phyloP scores from a whole-genome alignment of 2,329 filamentous ascomycete species.

The Fusarium agapanthi region DNA sequence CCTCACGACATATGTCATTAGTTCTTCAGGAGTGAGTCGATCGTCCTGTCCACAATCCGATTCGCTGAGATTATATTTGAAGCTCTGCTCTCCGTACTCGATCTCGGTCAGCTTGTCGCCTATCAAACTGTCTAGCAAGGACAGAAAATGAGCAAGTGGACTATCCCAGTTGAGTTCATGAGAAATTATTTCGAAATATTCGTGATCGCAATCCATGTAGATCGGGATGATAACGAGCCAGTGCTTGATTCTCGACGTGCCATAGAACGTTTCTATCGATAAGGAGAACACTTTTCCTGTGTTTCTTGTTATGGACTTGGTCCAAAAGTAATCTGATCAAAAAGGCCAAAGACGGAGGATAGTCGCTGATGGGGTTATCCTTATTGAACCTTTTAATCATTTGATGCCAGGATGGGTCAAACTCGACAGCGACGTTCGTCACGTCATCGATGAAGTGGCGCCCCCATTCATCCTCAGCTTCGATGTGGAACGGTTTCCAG shows the following conservation, averaged over 20 bases:
- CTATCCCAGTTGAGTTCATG: accelerated
- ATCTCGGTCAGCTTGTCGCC: neutral
- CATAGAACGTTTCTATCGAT: neutral
- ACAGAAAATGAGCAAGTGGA: neutral
- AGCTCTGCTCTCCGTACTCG: neutral
- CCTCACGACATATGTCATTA: neutral
- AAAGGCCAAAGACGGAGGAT: neutral
- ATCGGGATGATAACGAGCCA: neutral
- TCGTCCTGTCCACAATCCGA: neutral
- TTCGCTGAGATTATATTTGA: neutral
- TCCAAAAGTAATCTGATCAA: neutral
- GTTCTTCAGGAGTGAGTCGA: neutral
- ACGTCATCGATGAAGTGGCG: neutral
- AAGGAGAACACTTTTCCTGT: neutral
- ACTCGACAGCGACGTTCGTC: neutral
- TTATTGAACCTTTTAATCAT: accelerated
- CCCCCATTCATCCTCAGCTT: neutral
- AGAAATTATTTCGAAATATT: neutral
- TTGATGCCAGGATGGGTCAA: neutral
- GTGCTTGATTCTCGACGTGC: accelerated
- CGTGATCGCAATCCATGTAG: neutral
- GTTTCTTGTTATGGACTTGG: accelerated
- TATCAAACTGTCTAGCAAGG: neutral
- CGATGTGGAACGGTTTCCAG: neutral
- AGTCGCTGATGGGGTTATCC: neutral